Conservation (phyloP, 495 filamentous ascomycete genomes). For the Talaromyces liani region DNA sequence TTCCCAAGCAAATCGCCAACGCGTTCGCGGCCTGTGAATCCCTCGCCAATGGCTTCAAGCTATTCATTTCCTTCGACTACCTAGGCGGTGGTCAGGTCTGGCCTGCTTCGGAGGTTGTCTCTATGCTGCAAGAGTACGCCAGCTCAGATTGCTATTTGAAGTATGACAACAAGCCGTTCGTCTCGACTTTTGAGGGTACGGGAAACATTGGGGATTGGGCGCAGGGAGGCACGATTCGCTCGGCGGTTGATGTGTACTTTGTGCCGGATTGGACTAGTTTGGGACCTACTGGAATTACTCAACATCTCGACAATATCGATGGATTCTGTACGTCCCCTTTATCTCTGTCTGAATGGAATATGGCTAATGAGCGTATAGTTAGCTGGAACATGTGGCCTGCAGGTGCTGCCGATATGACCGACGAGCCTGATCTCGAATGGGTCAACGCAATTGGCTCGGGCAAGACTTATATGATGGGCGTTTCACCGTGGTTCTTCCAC, state of each 20-base stretch:
- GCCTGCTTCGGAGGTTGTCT: constrained; percentile 45
- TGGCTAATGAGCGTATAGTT: constrained; percentile 28
- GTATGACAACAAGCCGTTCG: constrained; percentile 50
- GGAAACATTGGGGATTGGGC: constrained; percentile 50
- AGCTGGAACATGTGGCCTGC: constrained; percentile 72
- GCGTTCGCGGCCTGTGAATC: constrained; percentile 50
- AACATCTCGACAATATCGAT: constrained; percentile 43
- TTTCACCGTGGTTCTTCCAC: constrained; percentile 68
- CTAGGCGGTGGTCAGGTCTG: constrained; percentile 43
- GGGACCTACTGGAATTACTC: constrained; percentile 40
- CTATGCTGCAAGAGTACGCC: constrained; percentile 49
- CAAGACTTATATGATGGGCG: constrained; percentile 73
- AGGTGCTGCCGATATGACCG: constrained; percentile 46
- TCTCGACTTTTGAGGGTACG: constrained; percentile 67
- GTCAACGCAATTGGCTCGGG: constrained; percentile 32
- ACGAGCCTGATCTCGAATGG: constrained; percentile 49
- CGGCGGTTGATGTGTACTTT: constrained; percentile 40
- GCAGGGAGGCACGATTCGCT: constrained; percentile 34
- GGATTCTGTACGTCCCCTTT: constrained; percentile 23
- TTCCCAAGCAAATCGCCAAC: constrained; percentile 36
- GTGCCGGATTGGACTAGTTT: constrained; percentile 58
- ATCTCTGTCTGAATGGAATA: background rate
- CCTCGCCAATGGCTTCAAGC: constrained; percentile 41
- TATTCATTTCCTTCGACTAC: constrained; percentile 68
- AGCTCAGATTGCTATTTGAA: constrained; percentile 43